These are phyloP conservation scores for Nyssa sinensis DNA, from an alignment of 148 eudicot species.

Conservation along the genomic window DNA sequence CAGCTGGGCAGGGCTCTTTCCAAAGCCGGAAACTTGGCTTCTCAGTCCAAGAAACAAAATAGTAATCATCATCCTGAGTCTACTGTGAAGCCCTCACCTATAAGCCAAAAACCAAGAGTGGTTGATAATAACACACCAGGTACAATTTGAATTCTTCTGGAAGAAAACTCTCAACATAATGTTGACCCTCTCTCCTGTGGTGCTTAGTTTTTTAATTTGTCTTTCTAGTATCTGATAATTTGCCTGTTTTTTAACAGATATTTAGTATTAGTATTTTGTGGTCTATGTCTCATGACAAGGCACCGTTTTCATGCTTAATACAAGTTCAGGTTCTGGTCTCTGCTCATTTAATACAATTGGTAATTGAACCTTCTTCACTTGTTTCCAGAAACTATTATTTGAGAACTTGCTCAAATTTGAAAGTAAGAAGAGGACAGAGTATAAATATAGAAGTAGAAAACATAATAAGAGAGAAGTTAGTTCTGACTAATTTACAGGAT, in stretches of 20 bases:
- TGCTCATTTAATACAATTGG: not conserved
- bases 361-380: not conserved
- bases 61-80: slow-evolving; percentile 16
- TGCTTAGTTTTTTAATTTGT: not conserved
- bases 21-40: slow-evolving; percentile 58
- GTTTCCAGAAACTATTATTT: not conserved
- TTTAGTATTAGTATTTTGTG: not conserved
- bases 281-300: not conserved
- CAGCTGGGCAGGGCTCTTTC: slow-evolving; percentile 70
- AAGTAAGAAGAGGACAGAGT: not conserved
- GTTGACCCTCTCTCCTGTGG: not conserved
- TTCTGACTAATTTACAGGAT: not conserved
- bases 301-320: not conserved
- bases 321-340: not conserved
- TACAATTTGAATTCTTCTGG: slow-evolving; percentile 17
- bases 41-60: slow-evolving; percentile 36
- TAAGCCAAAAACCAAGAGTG: slow-evolving; percentile 25
- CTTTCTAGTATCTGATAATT: not conserved
- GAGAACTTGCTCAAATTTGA: not conserved
- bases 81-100: slow-evolving; percentile 23
- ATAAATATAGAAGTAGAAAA: not conserved
- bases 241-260: not conserved
- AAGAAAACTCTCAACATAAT: not conserved
- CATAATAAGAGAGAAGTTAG: not conserved
- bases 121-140: slow-evolving; percentile 41